Evolutionary conservation across 2,329 filamentous ascomycete species (phyloP), one percentile per base, ranked within the genome.

Genomic region (Fusarium stilboides): DNA sequence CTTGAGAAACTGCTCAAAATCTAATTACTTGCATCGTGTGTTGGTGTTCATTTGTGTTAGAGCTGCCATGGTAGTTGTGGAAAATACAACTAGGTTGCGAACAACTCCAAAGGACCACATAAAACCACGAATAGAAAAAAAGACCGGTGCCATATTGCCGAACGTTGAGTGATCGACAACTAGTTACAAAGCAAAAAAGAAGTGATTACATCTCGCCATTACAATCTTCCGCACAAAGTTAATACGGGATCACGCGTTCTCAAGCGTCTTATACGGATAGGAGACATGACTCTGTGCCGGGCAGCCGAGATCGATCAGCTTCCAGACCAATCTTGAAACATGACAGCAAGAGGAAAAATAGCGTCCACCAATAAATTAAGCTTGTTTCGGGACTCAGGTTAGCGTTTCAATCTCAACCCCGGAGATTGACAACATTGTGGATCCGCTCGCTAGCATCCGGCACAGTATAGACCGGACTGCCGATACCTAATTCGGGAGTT

Each of bases 281-380:
- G 28, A 31, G 28, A 31, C 10, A 31, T 13, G 28, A 13, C 28
- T 31, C 10, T 31, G 49, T 69, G 66, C 66, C 66, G 66, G 10
- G 37, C 36, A 46, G 33, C 66, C 66, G 66, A 39, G 33, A 46
- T 44, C 12, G 26, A 20, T 7, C 4, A 34, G 8, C n/a, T 28
- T 50, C 53, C 19, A 55, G 55, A 43, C 60, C 24, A 37, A 37
- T 56, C 13, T 14, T 69, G 67, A 68, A 70, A 69, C 67, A 36
- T 45, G 50, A 54, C 62, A 67, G 33, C 5, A 20, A 6, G n/a
- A 45, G 66, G 66, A 56, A 44, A 63, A 69, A 43, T 50, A 17
- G 4, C n/a, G 9, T 51, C 66, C 67, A 70, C 67, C 67, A 69
- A 69, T 69, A 8, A 22, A 8, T 24, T 2, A 4, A 1, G 9